These are phyloP conservation scores for Macrolepiota dolichaula DNA, from an alignment of 768 basidiomycete genomes.

Conservation along the genomic window DNA sequence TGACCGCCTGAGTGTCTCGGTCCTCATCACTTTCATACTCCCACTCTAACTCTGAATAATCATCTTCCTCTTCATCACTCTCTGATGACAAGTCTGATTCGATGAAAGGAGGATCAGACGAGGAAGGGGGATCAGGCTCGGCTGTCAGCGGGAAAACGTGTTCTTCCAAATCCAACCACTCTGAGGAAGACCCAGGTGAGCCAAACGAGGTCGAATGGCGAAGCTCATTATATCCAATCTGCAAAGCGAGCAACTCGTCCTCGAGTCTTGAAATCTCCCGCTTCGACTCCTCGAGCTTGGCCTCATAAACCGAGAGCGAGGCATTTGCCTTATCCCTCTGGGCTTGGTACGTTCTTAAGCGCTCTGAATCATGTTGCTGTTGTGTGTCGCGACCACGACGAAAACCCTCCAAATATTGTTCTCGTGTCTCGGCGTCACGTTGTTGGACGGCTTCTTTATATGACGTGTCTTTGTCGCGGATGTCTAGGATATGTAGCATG, in stretches of 20 bases:
- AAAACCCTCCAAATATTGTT: constrained; percentile 16
- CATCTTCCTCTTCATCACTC: not conserved
- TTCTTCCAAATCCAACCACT: not conserved
- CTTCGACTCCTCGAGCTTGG: constrained; percentile 13
- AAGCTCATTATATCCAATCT: constrained; percentile 19
- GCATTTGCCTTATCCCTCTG: constrained; percentile 21
- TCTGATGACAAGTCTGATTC: not conserved
- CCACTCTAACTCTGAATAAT: not conserved
- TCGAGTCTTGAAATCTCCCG: constrained; percentile 18
- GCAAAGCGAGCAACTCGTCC: constrained; percentile 21
- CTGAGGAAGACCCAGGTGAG: not conserved
- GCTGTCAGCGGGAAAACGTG: not conserved
- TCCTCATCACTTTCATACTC: not conserved
- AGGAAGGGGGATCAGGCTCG: not conserved
- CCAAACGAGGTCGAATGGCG: not conserved
- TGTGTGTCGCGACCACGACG: constrained; percentile 16
- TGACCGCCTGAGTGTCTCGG: not conserved
- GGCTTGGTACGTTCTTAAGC: constrained; percentile 14
- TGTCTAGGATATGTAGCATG: constrained; percentile 14
- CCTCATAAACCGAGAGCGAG: constrained; percentile 7
- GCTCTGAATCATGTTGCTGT: constrained; percentile 12
- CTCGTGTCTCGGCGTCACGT: constrained; percentile 10
- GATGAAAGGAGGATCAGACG: not conserved
- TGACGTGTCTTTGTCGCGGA: not conserved
- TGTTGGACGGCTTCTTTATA: constrained; percentile 14